phyloP scores from a whole-genome alignment of 345 rosid species.

The Sonneratia alba region DNA sequence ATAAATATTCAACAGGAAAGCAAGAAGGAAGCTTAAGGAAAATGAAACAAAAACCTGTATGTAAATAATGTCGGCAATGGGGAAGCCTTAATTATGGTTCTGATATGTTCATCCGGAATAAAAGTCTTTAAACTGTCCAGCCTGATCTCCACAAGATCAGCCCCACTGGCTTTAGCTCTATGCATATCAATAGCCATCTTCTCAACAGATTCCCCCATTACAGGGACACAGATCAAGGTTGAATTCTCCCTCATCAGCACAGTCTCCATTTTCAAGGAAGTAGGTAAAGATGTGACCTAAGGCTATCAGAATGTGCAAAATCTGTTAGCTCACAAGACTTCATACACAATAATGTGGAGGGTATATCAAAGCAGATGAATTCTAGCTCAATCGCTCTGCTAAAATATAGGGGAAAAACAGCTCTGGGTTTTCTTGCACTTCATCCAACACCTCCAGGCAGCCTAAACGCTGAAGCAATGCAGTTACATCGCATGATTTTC shows the following conservation, averaged over 20 bases:
- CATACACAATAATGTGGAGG: too few species aligned
- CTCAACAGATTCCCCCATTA: slow-evolving; percentile 58
- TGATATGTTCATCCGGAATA: slow-evolving; percentile 35
- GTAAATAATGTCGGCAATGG: slow-evolving; percentile 81
- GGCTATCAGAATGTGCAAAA: neutral
- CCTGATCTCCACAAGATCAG: slow-evolving; percentile 82
- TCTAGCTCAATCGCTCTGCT: too few species aligned
- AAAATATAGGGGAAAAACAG: too few species aligned
- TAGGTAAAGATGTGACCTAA: slow-evolving; percentile 33
- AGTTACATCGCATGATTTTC: neutral
- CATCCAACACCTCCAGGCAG: neutral
- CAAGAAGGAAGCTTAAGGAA: neutral
- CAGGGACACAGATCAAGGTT: slow-evolving; percentile 69
- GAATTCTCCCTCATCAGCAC: slow-evolving; percentile 34
- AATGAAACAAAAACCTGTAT: slow-evolving; percentile 43
- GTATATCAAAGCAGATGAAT: too few species aligned
- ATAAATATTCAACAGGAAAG: neutral
- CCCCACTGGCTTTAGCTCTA: slow-evolving; percentile 58
- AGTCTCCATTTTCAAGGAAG: slow-evolving; percentile 20
- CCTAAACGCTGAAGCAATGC: neutral
- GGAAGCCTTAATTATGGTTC: slow-evolving; percentile 39
- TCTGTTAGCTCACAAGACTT: too few species aligned
- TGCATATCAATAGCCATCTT: slow-evolving; percentile 37
- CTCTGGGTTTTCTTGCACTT: too few species aligned
- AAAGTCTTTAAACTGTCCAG: slow-evolving; percentile 53